Evolutionary conservation across 116 monocot genomes (phyloP), one percentile per base, ranked within the genome.

Genomic region (Zostera marina): DNA sequence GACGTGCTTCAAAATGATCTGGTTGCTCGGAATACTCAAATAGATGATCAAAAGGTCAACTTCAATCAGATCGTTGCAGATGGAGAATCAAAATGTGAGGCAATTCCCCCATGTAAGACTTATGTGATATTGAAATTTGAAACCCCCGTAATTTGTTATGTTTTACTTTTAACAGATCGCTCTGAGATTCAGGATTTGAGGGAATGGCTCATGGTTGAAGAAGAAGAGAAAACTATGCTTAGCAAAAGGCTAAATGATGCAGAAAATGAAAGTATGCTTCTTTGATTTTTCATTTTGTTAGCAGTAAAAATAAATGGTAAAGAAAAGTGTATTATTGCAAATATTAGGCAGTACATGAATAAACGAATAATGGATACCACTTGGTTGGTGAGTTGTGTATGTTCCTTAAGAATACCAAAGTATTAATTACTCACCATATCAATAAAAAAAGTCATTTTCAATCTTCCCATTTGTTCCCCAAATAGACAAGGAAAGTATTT

Each of bases 131-230:
- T 15, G 25, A 38, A 56, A 56, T 13, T 8, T 32, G 0, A 38
- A 38, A 1, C 8, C 38, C 5, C 8, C 38, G 43, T 42, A 41
- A 2, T 57, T 43, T 16, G 24, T 39, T n/a, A 25, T 7, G n/a
- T 57, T 5, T 61, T 61, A 13, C n/a, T n/a, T n/a, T n/a, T 67
- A 7, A 11, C 63, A 87, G 87, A 72, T 52, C 42, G 74, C 40
- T 43, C 68, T 46, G 81, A 82, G 68, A 77, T 87, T 52, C 76
- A 77, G 52, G 87, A 87, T 48, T 70, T 82, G 60, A 81, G 68
- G 71, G 76, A 82, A 44, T 74, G 73, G 65, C 39, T 87, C 46
- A 26, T 76, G 24, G 71, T 82, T 60, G 79, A 79, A 64, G 82
- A 81, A 46, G 76, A 79, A 61, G 87, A 87, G 66, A 87, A 87